phyloP scores from a whole-genome alignment of 2,329 filamentous ascomycete species.

The Aspergillus sp. region DNA sequence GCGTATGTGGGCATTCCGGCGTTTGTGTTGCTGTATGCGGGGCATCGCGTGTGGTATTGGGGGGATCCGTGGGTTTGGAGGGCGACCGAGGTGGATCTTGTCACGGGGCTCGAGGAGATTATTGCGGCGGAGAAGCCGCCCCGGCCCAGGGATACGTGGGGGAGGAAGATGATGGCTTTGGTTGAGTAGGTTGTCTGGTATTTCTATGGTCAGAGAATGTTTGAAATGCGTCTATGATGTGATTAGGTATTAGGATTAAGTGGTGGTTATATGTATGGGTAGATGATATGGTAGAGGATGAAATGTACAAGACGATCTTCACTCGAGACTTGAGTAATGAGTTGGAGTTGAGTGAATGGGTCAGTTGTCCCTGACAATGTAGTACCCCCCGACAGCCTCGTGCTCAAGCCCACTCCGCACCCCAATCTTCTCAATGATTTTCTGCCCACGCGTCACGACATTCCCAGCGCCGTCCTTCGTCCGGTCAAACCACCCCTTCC shows the following conservation, averaged over 20 bases:
- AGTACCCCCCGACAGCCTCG: constrained; percentile 50
- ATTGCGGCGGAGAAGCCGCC: constrained; percentile 50
- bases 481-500: constrained; percentile 41
- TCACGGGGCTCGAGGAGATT: constrained; percentile 58
- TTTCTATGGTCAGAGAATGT: no score
- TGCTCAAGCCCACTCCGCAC: constrained; percentile 55
- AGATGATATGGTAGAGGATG: background rate
- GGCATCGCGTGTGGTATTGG: constrained; percentile 54
- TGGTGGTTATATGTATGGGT: background rate
- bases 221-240: no score
- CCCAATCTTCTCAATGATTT: constrained; percentile 61
- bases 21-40: constrained; percentile 60
- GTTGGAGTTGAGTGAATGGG: background rate
- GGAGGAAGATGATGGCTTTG: constrained; percentile 36
- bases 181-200: constrained; percentile 28
- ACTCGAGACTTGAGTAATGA: no score
- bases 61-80: constrained; percentile 57
- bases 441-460: constrained; percentile 56
- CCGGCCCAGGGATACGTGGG: constrained; percentile 36
- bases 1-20: constrained; percentile 69
- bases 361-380: constrained; percentile 32
- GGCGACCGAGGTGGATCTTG: constrained; percentile 57
- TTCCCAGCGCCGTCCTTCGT: constrained; percentile 54
- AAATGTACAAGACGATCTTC: background rate
- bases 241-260: background rate